phyloP scores from a whole-genome alignment of 768 basidiomycete genomes.

The Phaeotremella skinneri region DNA sequence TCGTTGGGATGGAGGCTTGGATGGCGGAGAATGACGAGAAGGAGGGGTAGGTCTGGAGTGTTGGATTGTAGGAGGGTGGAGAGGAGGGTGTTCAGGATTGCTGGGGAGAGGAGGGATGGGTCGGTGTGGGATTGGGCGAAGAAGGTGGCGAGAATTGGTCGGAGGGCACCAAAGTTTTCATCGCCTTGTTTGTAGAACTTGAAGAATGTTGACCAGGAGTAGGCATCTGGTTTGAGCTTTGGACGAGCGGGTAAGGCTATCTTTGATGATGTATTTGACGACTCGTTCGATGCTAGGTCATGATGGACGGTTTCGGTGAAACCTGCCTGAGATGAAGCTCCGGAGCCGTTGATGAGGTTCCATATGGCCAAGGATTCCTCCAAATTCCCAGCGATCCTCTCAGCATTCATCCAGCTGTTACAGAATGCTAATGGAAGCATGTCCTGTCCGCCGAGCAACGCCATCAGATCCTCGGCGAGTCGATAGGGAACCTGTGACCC shows the following conservation, averaged over 20 bases:
- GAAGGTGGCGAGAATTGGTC: background rate
- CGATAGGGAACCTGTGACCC: conserved; percentile 2
- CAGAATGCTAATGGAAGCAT: conserved; percentile 16
- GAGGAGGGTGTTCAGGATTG: conserved; percentile 5
- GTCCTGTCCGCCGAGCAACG: conserved; percentile 2
- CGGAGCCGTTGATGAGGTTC: conserved; percentile 11
- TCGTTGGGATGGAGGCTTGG: background rate
- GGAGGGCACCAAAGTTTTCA: background rate
- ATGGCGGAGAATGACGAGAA: conserved; percentile 6
- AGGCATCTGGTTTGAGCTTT: background rate
- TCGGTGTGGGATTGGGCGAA: background rate
- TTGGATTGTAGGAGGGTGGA: conserved; percentile 3
- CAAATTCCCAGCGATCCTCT: conserved; percentile 20
- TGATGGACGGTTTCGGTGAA: too few relatives aligned
- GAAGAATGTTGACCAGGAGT: background rate
- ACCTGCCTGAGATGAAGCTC: background rate
- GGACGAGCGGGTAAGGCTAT: background rate
- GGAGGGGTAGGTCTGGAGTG: conserved; percentile 10
- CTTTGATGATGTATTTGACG: background rate
- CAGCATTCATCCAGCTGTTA: conserved; percentile 36
- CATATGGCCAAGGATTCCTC: conserved; percentile 17
- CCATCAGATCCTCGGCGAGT: conserved; percentile 11
- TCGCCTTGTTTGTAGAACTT: background rate
- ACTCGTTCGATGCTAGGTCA: background rate
- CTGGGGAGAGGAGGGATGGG: background rate